phyloP scores from a whole-genome alignment of 495 filamentous ascomycete genomes.

The Sphaerosporella brunnea region DNA sequence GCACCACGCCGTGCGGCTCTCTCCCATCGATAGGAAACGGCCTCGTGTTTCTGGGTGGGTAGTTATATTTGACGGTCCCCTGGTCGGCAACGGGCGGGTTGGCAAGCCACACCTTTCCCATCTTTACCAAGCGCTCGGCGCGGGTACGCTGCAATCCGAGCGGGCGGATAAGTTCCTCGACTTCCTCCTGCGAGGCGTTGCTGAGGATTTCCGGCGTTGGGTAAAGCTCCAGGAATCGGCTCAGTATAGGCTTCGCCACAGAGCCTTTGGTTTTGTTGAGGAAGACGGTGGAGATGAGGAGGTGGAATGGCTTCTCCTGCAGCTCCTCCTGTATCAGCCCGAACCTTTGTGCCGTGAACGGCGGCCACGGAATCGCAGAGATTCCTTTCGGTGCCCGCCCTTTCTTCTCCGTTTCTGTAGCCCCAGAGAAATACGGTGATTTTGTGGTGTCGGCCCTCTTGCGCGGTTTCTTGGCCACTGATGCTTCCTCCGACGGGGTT shows the following conservation, averaged over 20 bases:
- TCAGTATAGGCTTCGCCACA: constrained; percentile 62
- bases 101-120: constrained; percentile 56
- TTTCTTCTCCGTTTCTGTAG: background rate
- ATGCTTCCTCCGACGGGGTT: background rate
- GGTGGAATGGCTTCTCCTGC: constrained; percentile 33
- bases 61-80: constrained; percentile 50
- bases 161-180: constrained; percentile 46
- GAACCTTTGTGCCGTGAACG: constrained; percentile 12
- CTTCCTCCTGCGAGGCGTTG: constrained; percentile 35
- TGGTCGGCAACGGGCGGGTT: constrained; percentile 40
- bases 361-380: constrained; percentile 12
- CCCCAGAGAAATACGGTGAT: background rate
- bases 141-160: constrained; percentile 58
- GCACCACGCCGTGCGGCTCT: constrained; percentile 6
- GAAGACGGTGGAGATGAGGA: constrained; percentile 63
- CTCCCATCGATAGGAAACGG: constrained; percentile 2
- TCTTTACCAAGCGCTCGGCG: constrained; percentile 41
- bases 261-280: constrained; percentile 62
- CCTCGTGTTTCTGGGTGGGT: constrained; percentile 34
- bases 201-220: constrained; percentile 51
- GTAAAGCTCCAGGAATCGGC: constrained; percentile 45
- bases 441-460: background rate
- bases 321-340: constrained; percentile 21
- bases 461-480: background rate
- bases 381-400: constrained; percentile 8